Base-by-base conservation (phyloP, 768 basidiomycete genomes). In the Astraeus odoratus region DNA sequence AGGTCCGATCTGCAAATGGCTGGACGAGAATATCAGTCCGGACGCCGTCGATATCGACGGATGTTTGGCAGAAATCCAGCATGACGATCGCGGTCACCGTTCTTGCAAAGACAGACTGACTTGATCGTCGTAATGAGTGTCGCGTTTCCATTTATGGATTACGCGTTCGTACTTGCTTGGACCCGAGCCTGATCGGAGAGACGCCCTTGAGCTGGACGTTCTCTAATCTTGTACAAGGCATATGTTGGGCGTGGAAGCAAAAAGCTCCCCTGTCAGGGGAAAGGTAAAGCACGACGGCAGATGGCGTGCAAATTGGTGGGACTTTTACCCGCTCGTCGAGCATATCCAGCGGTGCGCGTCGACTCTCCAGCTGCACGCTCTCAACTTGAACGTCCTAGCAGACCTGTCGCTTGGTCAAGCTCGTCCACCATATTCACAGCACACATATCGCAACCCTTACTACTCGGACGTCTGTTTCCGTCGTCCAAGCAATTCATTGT, bases 11-110 rank as follows among this genome's bases (percentile, higher is more conserved):
- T 43, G 77, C 75, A 59, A 80, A 98, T 0, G 71, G 68, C 56
- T 96, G 91, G 6, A 94, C 59, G 36, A 93, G 52, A 13, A 96
- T 66, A 44, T 94, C 82, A 2, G 90, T 96, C 15, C 59, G 64
- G 10, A 72, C 64, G 10, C 78, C 85, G 35, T 76, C 59, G 9
- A 93, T 55, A 4, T 71, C 58, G 30, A 73, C 68, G 8, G 74
- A 72, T 19, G 72, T 63, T 47, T 83, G 81, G 13, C 52, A 48
- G 43, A 51, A 42, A 53, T 37, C 54, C 41, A 54, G 48, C 62
- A 64, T 66, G 41, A 8, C 40, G 35, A 19, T 46, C 13, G n/a
- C 5, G 37, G 2, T n/a, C 15, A 42, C 8, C 16, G 27, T 18
- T 4, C 9, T 12, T 18, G 2, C 31, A 34, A 18, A 29, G n/a